Conservation (phyloP, 2,329 filamentous ascomycete species). For the Xylaria sp. region DNA sequence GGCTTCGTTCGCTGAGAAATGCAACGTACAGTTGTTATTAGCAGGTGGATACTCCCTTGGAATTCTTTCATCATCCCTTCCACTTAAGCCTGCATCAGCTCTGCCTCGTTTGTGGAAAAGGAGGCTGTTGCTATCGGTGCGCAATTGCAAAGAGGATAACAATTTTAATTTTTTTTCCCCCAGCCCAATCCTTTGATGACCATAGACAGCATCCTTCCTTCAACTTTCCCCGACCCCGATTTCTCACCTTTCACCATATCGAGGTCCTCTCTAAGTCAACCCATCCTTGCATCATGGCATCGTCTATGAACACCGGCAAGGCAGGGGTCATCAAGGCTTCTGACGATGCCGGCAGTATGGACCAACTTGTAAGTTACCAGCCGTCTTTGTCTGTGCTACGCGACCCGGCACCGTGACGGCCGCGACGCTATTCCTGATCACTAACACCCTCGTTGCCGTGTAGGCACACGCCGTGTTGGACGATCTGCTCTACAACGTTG, state of each 20-base stretch:
- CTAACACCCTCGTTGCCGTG: conserved; percentile 25
- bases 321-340: conserved; percentile 67
- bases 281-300: conserved; percentile 39
- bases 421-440: conserved; percentile 21
- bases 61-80: conserved; percentile 42
- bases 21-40: conserved; percentile 30
- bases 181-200: conserved; percentile 28
- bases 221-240: conserved; percentile 17
- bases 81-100: conserved; percentile 32
- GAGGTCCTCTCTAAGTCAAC: conserved; percentile 27
- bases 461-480: conserved; percentile 75
- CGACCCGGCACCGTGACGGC: conserved; percentile 25
- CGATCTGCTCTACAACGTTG: conserved; percentile 78
- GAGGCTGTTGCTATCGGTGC: conserved; percentile 31
- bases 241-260: conserved; percentile 23
- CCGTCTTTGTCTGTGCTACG: conserved; percentile 32
- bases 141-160: conserved; percentile 29
- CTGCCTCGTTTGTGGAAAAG: conserved; percentile 35
- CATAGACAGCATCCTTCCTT: conserved; percentile 2
- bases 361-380: conserved; percentile 65
- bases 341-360: conserved; percentile 63
- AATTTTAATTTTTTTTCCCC: conserved; percentile 22
- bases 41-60: conserved; percentile 37
- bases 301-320: conserved; percentile 46
- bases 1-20: conserved; percentile 25